Base-by-base conservation (phyloP, 2,329 filamentous ascomycete genomes). In the Aspergillus neoniger region DNA sequence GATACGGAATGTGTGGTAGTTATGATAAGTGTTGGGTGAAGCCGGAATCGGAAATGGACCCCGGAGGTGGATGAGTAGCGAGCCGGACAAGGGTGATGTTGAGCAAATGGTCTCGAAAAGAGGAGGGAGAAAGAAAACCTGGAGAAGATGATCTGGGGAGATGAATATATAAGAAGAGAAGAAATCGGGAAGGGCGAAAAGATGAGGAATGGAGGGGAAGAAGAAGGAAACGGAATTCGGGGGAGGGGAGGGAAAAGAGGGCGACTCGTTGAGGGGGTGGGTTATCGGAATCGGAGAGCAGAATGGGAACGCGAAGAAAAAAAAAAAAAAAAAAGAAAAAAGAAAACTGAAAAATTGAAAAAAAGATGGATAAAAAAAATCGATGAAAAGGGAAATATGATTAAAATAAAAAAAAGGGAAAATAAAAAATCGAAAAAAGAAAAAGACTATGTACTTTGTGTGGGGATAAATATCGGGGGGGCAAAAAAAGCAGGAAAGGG, bases 401-500 rank as follows among this genome's bases (percentile, higher is more conserved):
- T 61, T 49, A 49, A 56, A 53, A 63, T 50, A 53, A 30, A 63
- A 60, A 53, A 51, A 68, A 63, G 60, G 68, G 64, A 43, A 58
- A 55, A 48, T 56, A 65, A 61, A 58, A 60, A 58, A 60, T 59
- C 55, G 64, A 57, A 58, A 60, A 62, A 47, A 39, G 48, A 65
- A 63, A 63, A 64, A 59, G 36, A 39, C 50, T 55, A 56, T 43
- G 57, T 60, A 63, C 58, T 62, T 57, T 65, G 67, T 70, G 70
- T 68, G 67, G 67, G 62, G 62, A 66, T 75, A 70, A 67, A 79
- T 77, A 74, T 63, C 60, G 61, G 62, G 63, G 61, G 60, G 64
- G 55, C 53, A 67, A 64, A 66, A 67, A 65, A 63, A 63, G 52
- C 52, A 55, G 52, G 41, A 55, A 55, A 44, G 52, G 52, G 43